Evolutionary conservation across 2,329 filamentous ascomycete genomes (phyloP).

Genomic region (Aspergillus intermedius): DNA sequence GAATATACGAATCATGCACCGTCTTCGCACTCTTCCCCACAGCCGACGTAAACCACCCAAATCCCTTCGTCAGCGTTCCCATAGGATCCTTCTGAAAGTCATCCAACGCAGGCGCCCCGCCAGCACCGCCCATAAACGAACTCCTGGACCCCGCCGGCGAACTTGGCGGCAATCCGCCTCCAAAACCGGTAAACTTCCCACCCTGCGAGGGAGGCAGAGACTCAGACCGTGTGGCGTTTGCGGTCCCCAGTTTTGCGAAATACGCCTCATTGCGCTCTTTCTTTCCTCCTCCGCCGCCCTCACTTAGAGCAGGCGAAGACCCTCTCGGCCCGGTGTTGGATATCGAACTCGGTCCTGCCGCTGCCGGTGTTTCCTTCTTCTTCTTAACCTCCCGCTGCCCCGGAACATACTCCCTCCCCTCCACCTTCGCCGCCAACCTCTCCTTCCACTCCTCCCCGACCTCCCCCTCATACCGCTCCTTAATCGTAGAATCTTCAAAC

Average conservation of each 20-base stretch:
- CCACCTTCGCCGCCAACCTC: slow-evolving; percentile 76
- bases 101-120: slow-evolving; percentile 62
- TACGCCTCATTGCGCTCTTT: slow-evolving; percentile 75
- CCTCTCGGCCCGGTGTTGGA: slow-evolving; percentile 21
- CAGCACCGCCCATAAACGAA: slow-evolving; percentile 15
- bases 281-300: slow-evolving; percentile 27
- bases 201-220: slow-evolving; percentile 79
- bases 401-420: slow-evolving; percentile 78
- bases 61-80: slow-evolving; percentile 80
- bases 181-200: slow-evolving; percentile 88
- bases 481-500: slow-evolving; percentile 84
- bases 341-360: slow-evolving; percentile 19
- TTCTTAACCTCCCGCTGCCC: slow-evolving; percentile 52
- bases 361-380: slow-evolving; percentile 29
- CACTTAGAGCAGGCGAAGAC: slow-evolving; percentile 19
- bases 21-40: slow-evolving; percentile 87
- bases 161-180: slow-evolving; percentile 59
- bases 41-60: slow-evolving; percentile 86
- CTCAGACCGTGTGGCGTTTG: slow-evolving; percentile 71
- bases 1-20: slow-evolving; percentile 84
- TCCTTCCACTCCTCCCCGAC: slow-evolving; percentile 96
- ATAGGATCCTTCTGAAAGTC: slow-evolving; percentile 89
- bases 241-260: slow-evolving; percentile 76
- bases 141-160: not conserved
- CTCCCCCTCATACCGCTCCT: slow-evolving; percentile 82